Evolutionary conservation across 345 rosid genomes (phyloP), one percentile per base, ranked within the genome.

Genomic region (Viola odorata): DNA sequence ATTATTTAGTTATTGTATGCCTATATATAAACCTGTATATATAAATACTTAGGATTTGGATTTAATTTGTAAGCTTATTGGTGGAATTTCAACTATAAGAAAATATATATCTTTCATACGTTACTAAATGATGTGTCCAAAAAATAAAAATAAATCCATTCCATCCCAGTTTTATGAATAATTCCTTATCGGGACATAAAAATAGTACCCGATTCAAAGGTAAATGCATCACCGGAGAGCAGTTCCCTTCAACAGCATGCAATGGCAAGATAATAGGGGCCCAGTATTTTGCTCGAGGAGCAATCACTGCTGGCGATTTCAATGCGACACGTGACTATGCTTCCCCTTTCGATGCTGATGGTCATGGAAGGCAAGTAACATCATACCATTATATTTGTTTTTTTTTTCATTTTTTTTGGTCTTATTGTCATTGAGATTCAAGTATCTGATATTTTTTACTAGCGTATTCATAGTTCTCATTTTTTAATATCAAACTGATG

Each of bases 341-440:
- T 15, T 80, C 84, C 40, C 81, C 84, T 12, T 77, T 69, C 53
- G 84, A 80, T 52, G 78, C 81, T 57, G 81, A 75, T 67, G 81
- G 84, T n/a, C 84, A 80, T 55, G 84, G 84, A 72, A 80, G 84
- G 84, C 71, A 67, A 73, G 76, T 69, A 60, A 12, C 51, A 6
- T 61, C 12, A 10, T 14, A 42, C 11, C 40, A 23, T 32, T 63
- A 42, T 37, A 5, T 12, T 12, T 42, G 37, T 13, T 36, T 23
- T 17, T 9, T 11, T 7, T n/a, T 42, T 11, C 7, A 14, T 12
- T 37, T 36, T 53, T 54, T 49, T 8, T 45, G 32, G 7, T 60
- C 48, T 37, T 37, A 9, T 13, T 4, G 39, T 49, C n/a, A 50
- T 38, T 50, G 37, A 45, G 32, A 58, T 45, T 37, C 55, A 6